These are phyloP conservation scores for Fusarium tanahbumbuense DNA, from an alignment of 2,329 filamentous ascomycete genomes.

Conservation along the genomic window DNA sequence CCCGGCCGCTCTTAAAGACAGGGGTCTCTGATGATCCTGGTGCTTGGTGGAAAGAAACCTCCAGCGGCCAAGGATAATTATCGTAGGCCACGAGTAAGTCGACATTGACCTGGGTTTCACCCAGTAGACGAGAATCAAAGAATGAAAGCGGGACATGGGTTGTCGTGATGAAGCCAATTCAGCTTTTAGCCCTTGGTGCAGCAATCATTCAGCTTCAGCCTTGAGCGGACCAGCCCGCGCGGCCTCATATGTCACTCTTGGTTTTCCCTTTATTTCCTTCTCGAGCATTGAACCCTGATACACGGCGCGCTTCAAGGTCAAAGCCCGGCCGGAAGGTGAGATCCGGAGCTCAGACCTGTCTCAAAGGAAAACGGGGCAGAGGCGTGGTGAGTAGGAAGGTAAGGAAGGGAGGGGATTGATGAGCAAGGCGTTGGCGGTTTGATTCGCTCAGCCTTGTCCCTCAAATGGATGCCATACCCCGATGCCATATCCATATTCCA, in stretches of 20 bases:
- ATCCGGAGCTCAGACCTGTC: slow-evolving; percentile 36
- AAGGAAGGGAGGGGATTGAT: slow-evolving; percentile 29
- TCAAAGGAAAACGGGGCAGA: slow-evolving; percentile 31
- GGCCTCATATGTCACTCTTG: slow-evolving; percentile 18
- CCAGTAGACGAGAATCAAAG: slow-evolving; percentile 24
- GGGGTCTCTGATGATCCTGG: slow-evolving; percentile 34
- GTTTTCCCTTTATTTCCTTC: slow-evolving; percentile 11
- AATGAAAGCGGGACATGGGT: slow-evolving; percentile 31
- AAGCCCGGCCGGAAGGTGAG: slow-evolving; percentile 35
- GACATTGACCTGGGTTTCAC: slow-evolving; percentile 18
- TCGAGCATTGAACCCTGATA: slow-evolving; percentile 20
- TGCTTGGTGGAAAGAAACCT: slow-evolving; percentile 28
- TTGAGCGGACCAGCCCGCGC: slow-evolving; percentile 29
- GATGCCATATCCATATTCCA: slow-evolving; percentile 24
- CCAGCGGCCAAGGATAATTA: slow-evolving; percentile 36
- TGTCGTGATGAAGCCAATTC: slow-evolving; percentile 27
- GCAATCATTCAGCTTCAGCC: slow-evolving; percentile 41
- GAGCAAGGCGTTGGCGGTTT: slow-evolving; percentile 38
- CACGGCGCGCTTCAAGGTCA: slow-evolving; percentile 33
- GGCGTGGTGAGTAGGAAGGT: slow-evolving; percentile 34
- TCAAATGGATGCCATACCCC: slow-evolving; percentile 22
- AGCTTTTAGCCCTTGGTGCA: slow-evolving; percentile 35
- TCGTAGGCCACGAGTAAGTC: slow-evolving; percentile 30
- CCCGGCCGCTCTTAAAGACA: slow-evolving; percentile 40
- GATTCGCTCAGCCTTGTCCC: slow-evolving; percentile 45